A percentile compares a stretch with the other conserved stretches of the same genome.
phyloP scores from a whole-genome alignment of 257 asterid species.

The Solanum commersonii region DNA sequence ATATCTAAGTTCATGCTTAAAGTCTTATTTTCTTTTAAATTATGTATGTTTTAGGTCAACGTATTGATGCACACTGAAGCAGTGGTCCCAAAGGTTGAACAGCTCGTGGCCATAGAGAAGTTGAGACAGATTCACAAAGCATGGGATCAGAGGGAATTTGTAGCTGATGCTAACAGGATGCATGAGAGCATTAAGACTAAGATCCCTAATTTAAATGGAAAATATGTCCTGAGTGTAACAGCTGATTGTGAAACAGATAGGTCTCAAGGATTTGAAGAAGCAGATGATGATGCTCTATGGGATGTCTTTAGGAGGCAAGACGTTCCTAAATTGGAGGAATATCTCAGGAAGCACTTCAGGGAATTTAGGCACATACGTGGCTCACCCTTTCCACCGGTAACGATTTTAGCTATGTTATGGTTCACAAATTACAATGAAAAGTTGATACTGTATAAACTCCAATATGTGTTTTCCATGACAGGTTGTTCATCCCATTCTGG shows the following conservation, averaged over 20 bases:
- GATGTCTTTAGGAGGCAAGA: conserved; percentile 84
- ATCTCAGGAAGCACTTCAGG: conserved; percentile 32
- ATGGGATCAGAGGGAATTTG: conserved; percentile 2
- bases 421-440: not conserved
- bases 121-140: conserved; percentile 16
- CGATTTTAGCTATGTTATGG: not conserved
- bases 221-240: too few species aligned
- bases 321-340: conserved; percentile 53
- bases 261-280: not conserved
- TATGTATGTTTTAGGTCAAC: conserved; percentile 42
- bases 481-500: conserved; percentile 75
- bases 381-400: conserved; percentile 17
- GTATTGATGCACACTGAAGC: conserved; percentile 53
- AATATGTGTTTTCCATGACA: not conserved
- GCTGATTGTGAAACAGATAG: too few species aligned
- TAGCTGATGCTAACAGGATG: not conserved
- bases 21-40: not conserved
- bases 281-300: conserved; percentile 72
- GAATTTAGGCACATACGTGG: conserved; percentile 50
- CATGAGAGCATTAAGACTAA: not conserved
- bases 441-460: not conserved
- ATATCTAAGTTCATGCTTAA: not conserved
- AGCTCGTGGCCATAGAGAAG: conserved; percentile 16
- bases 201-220: too few species aligned
- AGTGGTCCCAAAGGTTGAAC: conserved; percentile 13